A percentile compares a stretch with the other conserved stretches of the same genome.
Conservation (phyloP, 306 rosid genomes). For the Hippophae tibetana region DNA sequence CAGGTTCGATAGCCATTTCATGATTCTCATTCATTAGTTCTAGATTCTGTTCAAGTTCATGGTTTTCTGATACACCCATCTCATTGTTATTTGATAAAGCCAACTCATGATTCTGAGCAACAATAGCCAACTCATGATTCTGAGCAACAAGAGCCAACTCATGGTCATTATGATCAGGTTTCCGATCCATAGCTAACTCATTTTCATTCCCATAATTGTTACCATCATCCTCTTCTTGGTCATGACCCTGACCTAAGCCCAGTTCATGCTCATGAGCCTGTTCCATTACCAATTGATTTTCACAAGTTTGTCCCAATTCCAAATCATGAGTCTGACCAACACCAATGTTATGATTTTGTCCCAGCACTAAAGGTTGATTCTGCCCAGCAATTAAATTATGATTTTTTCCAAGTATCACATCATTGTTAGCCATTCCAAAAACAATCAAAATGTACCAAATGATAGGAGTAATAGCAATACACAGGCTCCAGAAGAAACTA, state of each 20-base stretch:
- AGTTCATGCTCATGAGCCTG: conserved; percentile 31
- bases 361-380: conserved; percentile 55
- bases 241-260: conserved; percentile 49
- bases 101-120: conserved; percentile 41
- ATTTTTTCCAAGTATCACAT: conserved; percentile 60
- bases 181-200: conserved; percentile 52
- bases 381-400: conserved; percentile 56
- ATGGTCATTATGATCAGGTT: conserved; percentile 60
- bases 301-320: conserved; percentile 48
- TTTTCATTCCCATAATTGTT: conserved; percentile 49
- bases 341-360: conserved; percentile 51
- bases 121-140: conserved; percentile 37
- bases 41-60: conserved; percentile 53
- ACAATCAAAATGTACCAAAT: conserved; percentile 11
- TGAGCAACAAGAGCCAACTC: conserved; percentile 43
- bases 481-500: conserved; percentile 20
- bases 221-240: conserved; percentile 41
- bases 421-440: conserved; percentile 60
- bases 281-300: conserved; percentile 46
- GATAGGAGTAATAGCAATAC: conserved; percentile 10
- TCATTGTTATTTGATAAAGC: conserved; percentile 43
- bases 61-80: conserved; percentile 45
- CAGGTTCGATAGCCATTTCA: conserved; percentile 48
- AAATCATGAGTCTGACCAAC: conserved; percentile 47
- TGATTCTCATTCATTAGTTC: conserved; percentile 45